A percentile compares a stretch with the other conserved stretches of the same genome.
These are phyloP conservation scores for Pichia cabralensis DNA, from an alignment of 805 yeast genomes.

Conservation along the genomic window DNA sequence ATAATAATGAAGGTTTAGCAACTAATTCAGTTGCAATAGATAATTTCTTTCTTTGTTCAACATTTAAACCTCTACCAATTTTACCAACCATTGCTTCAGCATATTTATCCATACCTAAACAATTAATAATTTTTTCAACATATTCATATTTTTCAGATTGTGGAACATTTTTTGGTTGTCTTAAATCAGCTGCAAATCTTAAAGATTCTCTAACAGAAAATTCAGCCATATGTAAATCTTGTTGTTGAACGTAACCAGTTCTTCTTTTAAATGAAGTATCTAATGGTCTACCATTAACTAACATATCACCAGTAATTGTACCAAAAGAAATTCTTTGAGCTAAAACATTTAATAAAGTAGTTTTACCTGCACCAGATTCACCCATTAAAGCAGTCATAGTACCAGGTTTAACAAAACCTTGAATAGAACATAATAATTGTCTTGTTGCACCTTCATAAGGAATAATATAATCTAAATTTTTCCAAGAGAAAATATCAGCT, in stretches of 20 bases:
- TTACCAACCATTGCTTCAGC: constrained; percentile 43
- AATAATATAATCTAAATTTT: constrained; percentile 46
- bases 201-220: constrained; percentile 43
- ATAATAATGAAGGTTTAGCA: constrained; percentile 41
- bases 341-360: constrained; percentile 43
- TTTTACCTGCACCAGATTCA: constrained; percentile 55
- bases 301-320: constrained; percentile 45
- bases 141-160: constrained; percentile 31
- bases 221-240: constrained; percentile 41
- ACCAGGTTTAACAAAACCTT: constrained; percentile 41
- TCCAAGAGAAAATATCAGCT: constrained; percentile 57
- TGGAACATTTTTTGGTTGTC: constrained; percentile 33
- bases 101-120: constrained; percentile 33
- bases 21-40: constrained; percentile 48
- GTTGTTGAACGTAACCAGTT: constrained; percentile 48
- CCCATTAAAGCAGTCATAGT: constrained; percentile 52
- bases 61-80: constrained; percentile 40
- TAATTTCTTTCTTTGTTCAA: constrained; percentile 43
- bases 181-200: constrained; percentile 38
- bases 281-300: constrained; percentile 42
- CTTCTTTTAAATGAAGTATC: constrained; percentile 43
- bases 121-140: constrained; percentile 31
- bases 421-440: constrained; percentile 32
- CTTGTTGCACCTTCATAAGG: constrained; percentile 35
- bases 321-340: constrained; percentile 44